A percentile compares a stretch with the other conserved stretches of the same genome.
Evolutionary conservation across 2,329 filamentous ascomycete species (phyloP).

Genomic region (Sporothrix humicola): DNA sequence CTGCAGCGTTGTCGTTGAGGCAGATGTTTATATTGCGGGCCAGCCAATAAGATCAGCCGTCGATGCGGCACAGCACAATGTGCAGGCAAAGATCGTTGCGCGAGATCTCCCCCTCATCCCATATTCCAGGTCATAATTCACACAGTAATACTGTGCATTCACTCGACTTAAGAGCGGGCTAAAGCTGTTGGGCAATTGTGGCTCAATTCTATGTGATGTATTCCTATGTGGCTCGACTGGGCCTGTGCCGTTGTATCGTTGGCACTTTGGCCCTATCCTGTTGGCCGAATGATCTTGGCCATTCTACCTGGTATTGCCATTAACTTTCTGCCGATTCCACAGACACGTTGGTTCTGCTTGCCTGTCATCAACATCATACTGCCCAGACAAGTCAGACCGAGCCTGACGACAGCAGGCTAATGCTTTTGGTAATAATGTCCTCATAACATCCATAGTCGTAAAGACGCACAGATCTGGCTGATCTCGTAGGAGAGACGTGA

Average conservation of each 20-base stretch:
- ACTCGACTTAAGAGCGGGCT: neutral
- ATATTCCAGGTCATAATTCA: neutral
- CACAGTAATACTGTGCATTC: neutral
- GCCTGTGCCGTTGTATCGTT: too few species aligned
- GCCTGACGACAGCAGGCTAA: neutral
- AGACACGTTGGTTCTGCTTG: neutral
- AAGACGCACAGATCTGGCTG: neutral
- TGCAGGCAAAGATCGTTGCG: too few species aligned
- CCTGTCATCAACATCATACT: too few species aligned
- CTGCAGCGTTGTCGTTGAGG: too few species aligned
- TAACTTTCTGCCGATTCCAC: neutral
- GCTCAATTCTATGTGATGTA: neutral
- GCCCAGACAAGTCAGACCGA: neutral
- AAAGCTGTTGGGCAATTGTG: neutral
- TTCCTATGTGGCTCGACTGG: neutral
- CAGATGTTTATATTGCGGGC: neutral
- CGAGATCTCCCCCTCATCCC: neutral
- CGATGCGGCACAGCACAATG: constrained; percentile 4
- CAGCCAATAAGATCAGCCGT: neutral
- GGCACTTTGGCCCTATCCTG: too few species aligned
- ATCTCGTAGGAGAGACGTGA: neutral
- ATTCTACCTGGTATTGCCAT: neutral
- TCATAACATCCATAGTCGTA: too few species aligned
- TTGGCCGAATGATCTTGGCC: neutral
- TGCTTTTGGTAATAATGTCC: neutral